Evolutionary conservation across 345 rosid genomes (phyloP).

Genomic region (Syzygium grande): DNA sequence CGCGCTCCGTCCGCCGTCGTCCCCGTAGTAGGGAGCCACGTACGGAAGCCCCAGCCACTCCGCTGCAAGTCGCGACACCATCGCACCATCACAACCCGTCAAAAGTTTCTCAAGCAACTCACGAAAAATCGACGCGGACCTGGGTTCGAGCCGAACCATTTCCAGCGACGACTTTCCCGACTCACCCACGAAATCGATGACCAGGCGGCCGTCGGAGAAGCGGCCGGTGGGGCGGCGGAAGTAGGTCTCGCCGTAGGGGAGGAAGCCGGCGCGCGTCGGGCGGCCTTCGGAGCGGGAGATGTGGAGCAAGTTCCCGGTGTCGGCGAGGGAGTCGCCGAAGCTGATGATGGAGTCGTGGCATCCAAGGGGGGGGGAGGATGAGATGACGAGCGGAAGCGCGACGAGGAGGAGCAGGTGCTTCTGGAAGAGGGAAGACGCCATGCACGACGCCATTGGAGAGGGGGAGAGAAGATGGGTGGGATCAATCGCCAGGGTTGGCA

Average conservation of each 20-base stretch:
- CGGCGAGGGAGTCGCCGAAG: slow-evolving; percentile 56
- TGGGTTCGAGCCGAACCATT: background rate
- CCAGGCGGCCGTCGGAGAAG: slow-evolving; percentile 40
- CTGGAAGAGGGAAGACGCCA: background rate
- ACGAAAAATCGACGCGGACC: background rate
- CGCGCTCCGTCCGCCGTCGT: slow-evolving; percentile 3
- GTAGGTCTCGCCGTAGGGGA: slow-evolving; percentile 40
- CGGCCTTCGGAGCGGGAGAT: slow-evolving; percentile 5
- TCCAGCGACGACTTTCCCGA: background rate
- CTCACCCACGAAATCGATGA: slow-evolving; percentile 47
- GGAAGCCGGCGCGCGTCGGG: slow-evolving; percentile 11
- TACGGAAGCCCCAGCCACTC: slow-evolving; percentile 25
- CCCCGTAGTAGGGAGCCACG: slow-evolving; percentile 29
- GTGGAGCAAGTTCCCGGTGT: slow-evolving; percentile 27
- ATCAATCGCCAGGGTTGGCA: background rate
- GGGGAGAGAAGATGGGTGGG: background rate
- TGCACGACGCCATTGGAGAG: background rate
- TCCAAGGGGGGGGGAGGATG: background rate
- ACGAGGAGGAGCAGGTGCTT: background rate
- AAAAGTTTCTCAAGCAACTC: background rate
- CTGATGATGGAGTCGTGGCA: slow-evolving; percentile 30
- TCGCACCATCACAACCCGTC: background rate
- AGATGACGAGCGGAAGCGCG: background rate
- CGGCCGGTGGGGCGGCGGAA: slow-evolving; percentile 40
- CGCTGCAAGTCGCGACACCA: slow-evolving; percentile 13